Evolutionary conservation across 2,329 filamentous ascomycete species (phyloP).

Genomic region (Rasamsonia emersonii): DNA sequence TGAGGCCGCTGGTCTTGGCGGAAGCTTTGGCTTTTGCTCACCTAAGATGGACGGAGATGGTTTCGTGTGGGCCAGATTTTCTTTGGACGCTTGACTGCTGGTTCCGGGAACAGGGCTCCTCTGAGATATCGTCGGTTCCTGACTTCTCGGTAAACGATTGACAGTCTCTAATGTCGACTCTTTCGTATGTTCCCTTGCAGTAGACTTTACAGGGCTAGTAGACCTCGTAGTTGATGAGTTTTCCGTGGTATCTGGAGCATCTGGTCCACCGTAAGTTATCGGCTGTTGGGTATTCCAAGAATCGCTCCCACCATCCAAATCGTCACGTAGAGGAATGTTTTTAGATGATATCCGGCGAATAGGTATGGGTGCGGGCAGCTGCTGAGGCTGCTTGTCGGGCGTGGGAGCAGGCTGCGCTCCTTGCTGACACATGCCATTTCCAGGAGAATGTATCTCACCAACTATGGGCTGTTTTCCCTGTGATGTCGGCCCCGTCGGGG

Average conservation of each 20-base stretch:
- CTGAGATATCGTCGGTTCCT: background rate
- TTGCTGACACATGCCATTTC: background rate
- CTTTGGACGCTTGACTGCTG: slow-evolving; percentile 8
- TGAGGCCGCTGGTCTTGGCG: slow-evolving; percentile 15
- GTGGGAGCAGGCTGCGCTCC: slow-evolving; percentile 10
- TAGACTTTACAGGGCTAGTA: too few relatives aligned
- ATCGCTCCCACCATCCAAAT: too few relatives aligned
- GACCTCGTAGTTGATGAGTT: too few relatives aligned
- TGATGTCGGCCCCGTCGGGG: slow-evolving; percentile 4
- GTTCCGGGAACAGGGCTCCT: background rate
- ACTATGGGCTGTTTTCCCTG: slow-evolving; percentile 4
- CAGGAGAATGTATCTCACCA: background rate
- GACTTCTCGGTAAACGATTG: too few relatives aligned
- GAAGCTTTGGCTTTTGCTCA: slow-evolving; percentile 17
- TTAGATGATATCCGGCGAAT: slow-evolving; percentile 12
- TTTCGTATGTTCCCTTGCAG: too few relatives aligned
- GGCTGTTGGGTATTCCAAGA: too few relatives aligned
- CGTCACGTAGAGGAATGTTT: too few relatives aligned
- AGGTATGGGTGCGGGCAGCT: slow-evolving; percentile 18
- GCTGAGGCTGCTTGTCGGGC: slow-evolving; percentile 9
- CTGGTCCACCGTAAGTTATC: too few relatives aligned
- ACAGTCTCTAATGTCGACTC: too few relatives aligned
- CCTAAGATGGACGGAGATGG: slow-evolving; percentile 10
- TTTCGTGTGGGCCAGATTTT: too few relatives aligned
- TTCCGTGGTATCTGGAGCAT: too few relatives aligned